phyloP scores from a whole-genome alignment of 805 yeast genomes.

The Myxozyma nipponensis region DNA sequence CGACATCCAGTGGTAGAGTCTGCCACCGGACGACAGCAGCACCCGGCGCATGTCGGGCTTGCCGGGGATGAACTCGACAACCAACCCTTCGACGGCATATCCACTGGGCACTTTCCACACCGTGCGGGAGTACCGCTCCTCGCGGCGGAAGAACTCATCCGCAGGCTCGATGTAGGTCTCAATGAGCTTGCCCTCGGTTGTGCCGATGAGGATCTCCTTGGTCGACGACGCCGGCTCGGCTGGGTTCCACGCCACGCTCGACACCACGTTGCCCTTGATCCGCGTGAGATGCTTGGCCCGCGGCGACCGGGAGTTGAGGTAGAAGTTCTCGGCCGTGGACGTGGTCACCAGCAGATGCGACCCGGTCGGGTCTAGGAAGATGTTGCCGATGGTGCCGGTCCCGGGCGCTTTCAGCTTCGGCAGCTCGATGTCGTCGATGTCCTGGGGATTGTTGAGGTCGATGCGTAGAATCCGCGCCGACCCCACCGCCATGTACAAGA shows the following conservation, averaged over 20 bases:
- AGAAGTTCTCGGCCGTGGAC: slow-evolving; percentile 45
- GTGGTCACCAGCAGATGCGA: slow-evolving; percentile 51
- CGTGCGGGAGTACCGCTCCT: slow-evolving; percentile 42
- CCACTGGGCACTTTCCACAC: slow-evolving; percentile 41
- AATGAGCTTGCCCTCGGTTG: slow-evolving; percentile 46
- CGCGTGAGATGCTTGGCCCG: slow-evolving; percentile 45
- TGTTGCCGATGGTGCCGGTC: slow-evolving; percentile 35
- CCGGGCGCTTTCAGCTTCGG: slow-evolving; percentile 31
- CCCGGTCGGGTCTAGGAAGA: slow-evolving; percentile 53
- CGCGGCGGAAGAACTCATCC: slow-evolving; percentile 44
- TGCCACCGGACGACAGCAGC: slow-evolving; percentile 19
- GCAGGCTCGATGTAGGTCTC: slow-evolving; percentile 48
- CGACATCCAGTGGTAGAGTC: slow-evolving; percentile 27
- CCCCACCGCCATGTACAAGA: slow-evolving; percentile 52
- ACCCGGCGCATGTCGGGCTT: slow-evolving; percentile 27
- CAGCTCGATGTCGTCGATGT: slow-evolving; percentile 43
- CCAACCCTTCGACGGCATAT: slow-evolving; percentile 29
- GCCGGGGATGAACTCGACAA: slow-evolving; percentile 24
- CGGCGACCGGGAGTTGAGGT: slow-evolving; percentile 43
- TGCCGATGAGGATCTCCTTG: slow-evolving; percentile 50
- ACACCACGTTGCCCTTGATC: slow-evolving; percentile 46
- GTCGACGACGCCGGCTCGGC: slow-evolving; percentile 40
- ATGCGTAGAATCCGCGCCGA: slow-evolving; percentile 59
- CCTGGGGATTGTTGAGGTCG: slow-evolving; percentile 61
- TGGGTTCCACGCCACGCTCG: slow-evolving; percentile 44